Base-by-base conservation (phyloP, 768 basidiomycete species). In the Boletus speciosus region DNA sequence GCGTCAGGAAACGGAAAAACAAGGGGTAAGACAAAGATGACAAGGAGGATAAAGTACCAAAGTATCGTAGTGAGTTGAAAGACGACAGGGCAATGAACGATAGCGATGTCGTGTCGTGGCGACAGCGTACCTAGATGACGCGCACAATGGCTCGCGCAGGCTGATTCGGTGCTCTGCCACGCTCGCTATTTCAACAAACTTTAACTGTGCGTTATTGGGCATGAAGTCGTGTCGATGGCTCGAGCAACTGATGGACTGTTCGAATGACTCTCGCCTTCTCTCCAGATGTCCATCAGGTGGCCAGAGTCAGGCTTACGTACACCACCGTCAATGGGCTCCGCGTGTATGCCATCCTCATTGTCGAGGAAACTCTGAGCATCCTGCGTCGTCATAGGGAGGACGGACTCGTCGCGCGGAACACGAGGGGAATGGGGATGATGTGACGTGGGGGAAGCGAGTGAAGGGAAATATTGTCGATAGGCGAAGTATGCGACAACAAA, bases 391-490 rank as follows among this genome's bases (percentile, higher is more conserved):
- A 59, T 76, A 66, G 82, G 83, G 9, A 86, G 75, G 9, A 70
- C 55, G 2, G 65, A 61, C 5, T 73, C 68, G 1, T 75, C 76
- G 35, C 74, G 77, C 40, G 74, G 71, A 54, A 83, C 80, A 39
- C 88, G 84, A 16, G 90, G 88, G 5, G 84, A 74, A 66, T 88
- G 81, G 0, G 91, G 88, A n/a, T 76, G 77, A 63, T 93, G 86
- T 3, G 82, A 83, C 35, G 76, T 63, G 19, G 81, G 75, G 0
- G 84, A 83, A 2, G 72, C 65, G n/a, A 92, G 78, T n/a, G 81
- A 74, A 19, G 88, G 89, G 63, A 87, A 93, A 70, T 93, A 92
- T 65, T 90, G 90, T 40, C 88, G 82, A 70, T 95, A 95, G 15
- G 81, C 69, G 61, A 93, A 87, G 72, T 81, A 88, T 16, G 91